Conservation (phyloP, 306 rosid genomes). For the Castanea crenata region DNA sequence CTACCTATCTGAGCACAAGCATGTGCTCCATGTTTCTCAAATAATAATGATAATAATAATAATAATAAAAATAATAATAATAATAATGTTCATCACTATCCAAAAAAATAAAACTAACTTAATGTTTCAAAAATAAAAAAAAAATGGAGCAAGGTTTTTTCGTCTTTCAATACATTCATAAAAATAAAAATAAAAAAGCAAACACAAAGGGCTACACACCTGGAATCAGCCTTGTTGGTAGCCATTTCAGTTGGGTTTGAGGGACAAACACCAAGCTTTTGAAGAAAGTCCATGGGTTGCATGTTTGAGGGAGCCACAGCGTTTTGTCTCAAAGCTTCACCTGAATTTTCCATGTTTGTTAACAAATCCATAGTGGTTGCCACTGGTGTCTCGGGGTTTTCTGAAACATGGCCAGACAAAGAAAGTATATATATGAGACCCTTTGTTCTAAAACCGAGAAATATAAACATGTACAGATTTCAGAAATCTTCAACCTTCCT, state of each 20-base stretch:
- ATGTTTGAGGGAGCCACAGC: conserved; percentile 14
- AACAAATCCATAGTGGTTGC: conserved; percentile 42
- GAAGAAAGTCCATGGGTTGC: conserved; percentile 33
- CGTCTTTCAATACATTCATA: too few relatives aligned
- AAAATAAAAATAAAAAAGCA: too few relatives aligned
- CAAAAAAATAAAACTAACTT: neutral
- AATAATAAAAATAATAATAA: too few relatives aligned
- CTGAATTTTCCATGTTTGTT: conserved; percentile 39
- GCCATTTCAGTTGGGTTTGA: conserved; percentile 33
- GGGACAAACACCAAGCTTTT: conserved; percentile 19
- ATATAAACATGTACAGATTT: neutral
- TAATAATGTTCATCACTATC: too few relatives aligned
- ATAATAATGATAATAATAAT: too few relatives aligned
- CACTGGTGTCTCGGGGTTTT: conserved; percentile 18
- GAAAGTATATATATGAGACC: neutral
- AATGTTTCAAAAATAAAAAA: neutral
- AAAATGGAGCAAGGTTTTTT: neutral
- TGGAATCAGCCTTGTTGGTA: conserved; percentile 33
- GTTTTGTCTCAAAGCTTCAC: conserved; percentile 26
- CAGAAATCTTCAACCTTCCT: neutral
- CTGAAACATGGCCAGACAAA: conserved; percentile 2
- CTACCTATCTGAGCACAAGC: too few relatives aligned
- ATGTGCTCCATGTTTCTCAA: too few relatives aligned
- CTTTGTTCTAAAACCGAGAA: neutral
- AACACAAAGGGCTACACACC: conserved; percentile 30